Percentiles rank a stretch among this genome's conserved stretches.
Conservation (phyloP, 768 basidiomycete genomes). For the Leccinum barrowsii region DNA sequence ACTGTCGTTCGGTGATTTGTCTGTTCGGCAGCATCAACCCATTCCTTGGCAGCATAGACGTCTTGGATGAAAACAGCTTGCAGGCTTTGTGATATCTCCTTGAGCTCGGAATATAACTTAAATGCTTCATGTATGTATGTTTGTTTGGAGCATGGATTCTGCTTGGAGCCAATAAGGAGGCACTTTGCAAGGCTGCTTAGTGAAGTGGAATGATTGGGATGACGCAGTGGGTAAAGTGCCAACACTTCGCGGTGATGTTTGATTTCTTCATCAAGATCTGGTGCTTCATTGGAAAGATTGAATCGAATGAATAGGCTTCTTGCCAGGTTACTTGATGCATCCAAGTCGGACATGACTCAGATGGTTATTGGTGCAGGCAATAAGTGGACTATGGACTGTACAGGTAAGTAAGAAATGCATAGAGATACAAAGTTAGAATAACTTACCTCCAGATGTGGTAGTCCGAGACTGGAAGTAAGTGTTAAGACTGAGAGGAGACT, state of each 20-base stretch:
- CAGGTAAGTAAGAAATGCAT: too few species aligned
- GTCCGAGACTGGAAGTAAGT: too few species aligned
- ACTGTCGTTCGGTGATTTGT: background rate
- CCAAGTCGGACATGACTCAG: too few species aligned
- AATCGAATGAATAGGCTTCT: background rate
- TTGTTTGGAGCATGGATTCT: background rate
- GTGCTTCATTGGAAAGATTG: background rate
- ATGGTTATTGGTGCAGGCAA: too few species aligned
- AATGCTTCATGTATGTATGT: background rate
- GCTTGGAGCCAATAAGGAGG: background rate
- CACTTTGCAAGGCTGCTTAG: background rate
- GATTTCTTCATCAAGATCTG: background rate
- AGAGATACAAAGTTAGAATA: too few species aligned
- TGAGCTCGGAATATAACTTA: background rate
- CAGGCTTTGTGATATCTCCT: background rate
- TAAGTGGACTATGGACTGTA: too few species aligned
- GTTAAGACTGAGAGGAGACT: too few species aligned
- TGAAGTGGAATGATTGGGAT: background rate
- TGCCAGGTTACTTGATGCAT: background rate
- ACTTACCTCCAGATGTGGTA: too few species aligned
- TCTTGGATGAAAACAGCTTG: background rate
- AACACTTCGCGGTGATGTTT: background rate
- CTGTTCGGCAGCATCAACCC: background rate
- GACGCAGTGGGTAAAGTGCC: background rate
- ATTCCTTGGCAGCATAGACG: background rate